These are phyloP conservation scores for Populus pruinosa DNA, from an alignment of 345 rosid species.

Conservation along the genomic window DNA sequence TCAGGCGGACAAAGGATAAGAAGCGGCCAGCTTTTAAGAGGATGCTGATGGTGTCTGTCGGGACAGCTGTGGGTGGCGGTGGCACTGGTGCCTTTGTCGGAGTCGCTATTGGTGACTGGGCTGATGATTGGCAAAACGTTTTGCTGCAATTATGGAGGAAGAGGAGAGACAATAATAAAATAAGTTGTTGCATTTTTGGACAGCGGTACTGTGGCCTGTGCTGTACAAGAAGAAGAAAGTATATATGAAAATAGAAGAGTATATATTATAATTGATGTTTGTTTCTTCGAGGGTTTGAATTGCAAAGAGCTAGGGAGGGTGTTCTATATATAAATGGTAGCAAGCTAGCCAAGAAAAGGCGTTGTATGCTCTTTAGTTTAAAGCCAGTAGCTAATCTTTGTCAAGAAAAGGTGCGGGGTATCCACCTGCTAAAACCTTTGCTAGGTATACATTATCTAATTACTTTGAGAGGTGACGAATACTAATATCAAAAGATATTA, in stretches of 20 bases:
- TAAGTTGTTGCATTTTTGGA: neutral
- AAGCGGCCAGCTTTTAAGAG: conserved; percentile 17
- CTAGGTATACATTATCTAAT: neutral
- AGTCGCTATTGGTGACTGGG: conserved; percentile 2
- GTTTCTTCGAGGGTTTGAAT: neutral
- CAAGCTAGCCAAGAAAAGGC: neutral
- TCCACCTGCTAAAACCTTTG: neutral
- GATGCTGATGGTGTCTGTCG: conserved; percentile 6
- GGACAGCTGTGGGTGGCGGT: neutral
- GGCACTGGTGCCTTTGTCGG: neutral
- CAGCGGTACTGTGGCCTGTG: neutral
- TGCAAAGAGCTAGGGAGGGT: neutral
- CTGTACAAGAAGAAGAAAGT: neutral
- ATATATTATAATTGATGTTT: too few relatives aligned
- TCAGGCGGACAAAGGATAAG: conserved; percentile 19
- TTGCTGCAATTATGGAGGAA: neutral
- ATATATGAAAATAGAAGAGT: too few relatives aligned
- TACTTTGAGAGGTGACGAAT: neutral
- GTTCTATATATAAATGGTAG: neutral
- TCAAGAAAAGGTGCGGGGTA: neutral
- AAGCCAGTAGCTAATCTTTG: neutral
- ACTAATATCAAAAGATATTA: neutral
- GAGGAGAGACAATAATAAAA: conserved; percentile 3
- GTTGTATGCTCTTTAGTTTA: neutral
- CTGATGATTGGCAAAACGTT: conserved; percentile 3